These are phyloP conservation scores for Trichophyton verrucosum DNA, from an alignment of 2,329 filamentous ascomycete genomes.

Conservation along the genomic window DNA sequence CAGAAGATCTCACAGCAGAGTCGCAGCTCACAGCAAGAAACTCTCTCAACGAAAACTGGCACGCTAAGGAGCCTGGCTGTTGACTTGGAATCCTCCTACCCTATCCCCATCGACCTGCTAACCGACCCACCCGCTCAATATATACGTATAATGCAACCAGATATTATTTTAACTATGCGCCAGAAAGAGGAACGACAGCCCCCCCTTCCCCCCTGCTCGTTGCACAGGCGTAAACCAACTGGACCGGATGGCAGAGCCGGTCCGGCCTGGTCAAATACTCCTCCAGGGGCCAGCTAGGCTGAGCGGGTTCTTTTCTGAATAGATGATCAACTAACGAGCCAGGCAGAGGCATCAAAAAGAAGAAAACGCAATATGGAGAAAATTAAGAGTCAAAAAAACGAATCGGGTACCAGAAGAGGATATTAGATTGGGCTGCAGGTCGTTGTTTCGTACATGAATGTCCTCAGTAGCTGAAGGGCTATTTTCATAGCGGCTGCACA, in stretches of 20 bases:
- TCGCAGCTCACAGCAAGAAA: not conserved
- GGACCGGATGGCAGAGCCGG: not conserved
- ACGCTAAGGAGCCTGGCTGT: not conserved
- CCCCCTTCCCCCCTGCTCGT: not conserved
- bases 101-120: not conserved
- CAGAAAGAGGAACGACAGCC: not conserved
- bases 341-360: not conserved
- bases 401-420: not conserved
- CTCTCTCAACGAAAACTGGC: not conserved
- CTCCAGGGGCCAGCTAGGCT: not conserved
- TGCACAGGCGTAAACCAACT: not conserved
- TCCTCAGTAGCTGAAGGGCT: not conserved
- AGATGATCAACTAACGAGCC: not conserved
- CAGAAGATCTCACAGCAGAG: not conserved
- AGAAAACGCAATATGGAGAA: not conserved
- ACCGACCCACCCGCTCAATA: constrained; percentile 1
- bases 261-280: not conserved
- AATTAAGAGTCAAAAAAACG: not conserved
- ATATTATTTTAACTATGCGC: not conserved
- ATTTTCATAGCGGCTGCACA: not conserved
- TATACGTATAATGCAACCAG: too few relatives aligned
- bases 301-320: not conserved
- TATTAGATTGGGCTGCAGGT: not conserved
- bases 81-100: not conserved
- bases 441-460: not conserved